phyloP scores from a whole-genome alignment of 2,329 filamentous ascomycete species.

The Sclerotinia borealis region DNA sequence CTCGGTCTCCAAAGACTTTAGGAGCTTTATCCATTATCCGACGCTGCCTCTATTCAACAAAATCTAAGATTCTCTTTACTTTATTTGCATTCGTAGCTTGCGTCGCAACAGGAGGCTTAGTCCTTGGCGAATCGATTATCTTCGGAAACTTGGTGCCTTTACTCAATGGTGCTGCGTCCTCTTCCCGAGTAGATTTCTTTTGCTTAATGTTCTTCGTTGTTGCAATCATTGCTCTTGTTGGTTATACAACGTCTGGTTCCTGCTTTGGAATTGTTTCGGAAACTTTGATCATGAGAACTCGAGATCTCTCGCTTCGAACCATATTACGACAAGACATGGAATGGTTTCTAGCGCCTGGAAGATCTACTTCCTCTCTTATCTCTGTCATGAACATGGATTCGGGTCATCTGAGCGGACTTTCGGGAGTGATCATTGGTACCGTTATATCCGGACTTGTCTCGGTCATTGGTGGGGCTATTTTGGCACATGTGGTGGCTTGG shows the following conservation, averaged over 20 bases:
- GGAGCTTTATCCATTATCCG: constrained; percentile 21
- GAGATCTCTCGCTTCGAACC: constrained; percentile 58
- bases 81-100: constrained; percentile 29
- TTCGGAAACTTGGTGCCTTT: constrained; percentile 47
- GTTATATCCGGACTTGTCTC: constrained; percentile 63
- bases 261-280: constrained; percentile 53
- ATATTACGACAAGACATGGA: constrained; percentile 60
- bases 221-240: constrained; percentile 50
- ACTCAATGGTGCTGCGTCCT: constrained; percentile 37
- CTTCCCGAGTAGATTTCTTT: constrained; percentile 31
- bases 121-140: constrained; percentile 49
- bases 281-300: constrained; percentile 56
- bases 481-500: constrained; percentile 69
- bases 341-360: constrained; percentile 63
- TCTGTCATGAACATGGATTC: constrained; percentile 65
- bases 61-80: constrained; percentile 34
- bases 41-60: constrained; percentile 31
- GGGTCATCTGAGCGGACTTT: constrained; percentile 60
- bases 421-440: constrained; percentile 64
- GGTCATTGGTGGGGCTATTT: constrained; percentile 59
- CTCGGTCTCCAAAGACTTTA: background rate
- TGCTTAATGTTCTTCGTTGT: constrained; percentile 44
- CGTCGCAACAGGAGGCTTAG: constrained; percentile 41
- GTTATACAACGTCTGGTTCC: constrained; percentile 52
- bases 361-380: constrained; percentile 56